Evolutionary conservation across 306 rosid genomes (phyloP).

Genomic region (Echinosophora koreensis): DNA sequence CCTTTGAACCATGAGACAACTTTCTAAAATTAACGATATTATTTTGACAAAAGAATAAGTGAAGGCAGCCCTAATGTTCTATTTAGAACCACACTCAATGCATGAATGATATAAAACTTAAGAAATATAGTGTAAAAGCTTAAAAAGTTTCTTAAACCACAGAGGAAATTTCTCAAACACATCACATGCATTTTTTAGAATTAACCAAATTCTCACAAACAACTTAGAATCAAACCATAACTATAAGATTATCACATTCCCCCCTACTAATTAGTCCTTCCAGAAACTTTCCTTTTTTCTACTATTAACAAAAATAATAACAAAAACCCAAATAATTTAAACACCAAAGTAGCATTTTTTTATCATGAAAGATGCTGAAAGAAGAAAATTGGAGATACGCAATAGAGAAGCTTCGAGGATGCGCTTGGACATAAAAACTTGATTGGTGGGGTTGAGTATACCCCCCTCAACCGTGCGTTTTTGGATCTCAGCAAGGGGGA

Average conservation of each 20-base stretch:
- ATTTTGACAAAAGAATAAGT: too few relatives aligned
- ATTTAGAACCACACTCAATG: too few relatives aligned
- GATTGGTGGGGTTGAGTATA: slow-evolving; percentile 77
- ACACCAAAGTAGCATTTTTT: background rate
- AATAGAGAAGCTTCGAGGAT: slow-evolving; percentile 91
- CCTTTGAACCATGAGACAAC: too few relatives aligned
- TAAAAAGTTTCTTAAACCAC: too few relatives aligned
- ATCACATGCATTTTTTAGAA: too few relatives aligned
- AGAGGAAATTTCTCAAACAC: too few relatives aligned
- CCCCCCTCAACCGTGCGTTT: slow-evolving; percentile 71
- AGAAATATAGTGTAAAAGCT: too few relatives aligned
- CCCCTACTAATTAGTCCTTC: background rate
- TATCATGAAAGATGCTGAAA: background rate
- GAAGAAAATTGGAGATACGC: slow-evolving; percentile 60
- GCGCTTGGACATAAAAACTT: slow-evolving; percentile 83
- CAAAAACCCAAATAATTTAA: background rate
- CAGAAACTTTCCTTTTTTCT: background rate
- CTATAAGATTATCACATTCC: background rate
- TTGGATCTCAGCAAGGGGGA: slow-evolving; percentile 56
- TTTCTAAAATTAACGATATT: too few relatives aligned
- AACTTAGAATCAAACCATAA: slow-evolving; percentile 6
- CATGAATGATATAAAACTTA: too few relatives aligned
- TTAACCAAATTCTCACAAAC: too few relatives aligned
- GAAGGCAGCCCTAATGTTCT: too few relatives aligned
- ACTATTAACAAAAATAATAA: background rate